Conservation (phyloP, 352 stramenopile species). For the Phytophthora foliorum region DNA sequence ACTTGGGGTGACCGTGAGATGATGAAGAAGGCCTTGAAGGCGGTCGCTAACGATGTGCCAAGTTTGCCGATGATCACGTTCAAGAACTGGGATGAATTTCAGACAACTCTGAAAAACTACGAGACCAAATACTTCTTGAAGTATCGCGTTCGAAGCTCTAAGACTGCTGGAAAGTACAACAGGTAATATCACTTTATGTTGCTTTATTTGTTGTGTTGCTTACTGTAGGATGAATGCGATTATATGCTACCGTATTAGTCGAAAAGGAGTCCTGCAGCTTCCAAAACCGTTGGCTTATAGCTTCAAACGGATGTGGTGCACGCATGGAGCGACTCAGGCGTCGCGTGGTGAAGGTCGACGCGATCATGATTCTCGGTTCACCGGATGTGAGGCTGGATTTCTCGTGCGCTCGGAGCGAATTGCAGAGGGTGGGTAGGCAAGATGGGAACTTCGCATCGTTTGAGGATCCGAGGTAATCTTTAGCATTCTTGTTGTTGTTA, state of each 20-base stretch:
- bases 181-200: not conserved
- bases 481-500: not conserved
- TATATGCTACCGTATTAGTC: not conserved
- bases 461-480: not conserved
- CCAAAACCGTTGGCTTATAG: not conserved
- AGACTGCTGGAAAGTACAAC: not conserved
- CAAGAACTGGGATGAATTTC: slow-evolving; percentile 1
- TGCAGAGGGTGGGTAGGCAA: not conserved
- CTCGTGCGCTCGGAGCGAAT: not conserved
- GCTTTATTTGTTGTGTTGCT: not conserved
- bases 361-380: not conserved
- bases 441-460: slow-evolving; percentile 1
- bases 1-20: not conserved
- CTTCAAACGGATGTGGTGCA: slow-evolving; percentile 1
- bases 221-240: no score
- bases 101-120: not conserved
- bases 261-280: not conserved
- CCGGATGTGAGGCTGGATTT: not conserved
- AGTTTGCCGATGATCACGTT: not conserved
- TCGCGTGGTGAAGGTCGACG: not conserved
- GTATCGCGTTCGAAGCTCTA: not conserved
- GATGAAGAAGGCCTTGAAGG: not conserved
- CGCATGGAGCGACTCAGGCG: not conserved
- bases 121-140: not conserved
- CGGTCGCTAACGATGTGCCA: not conserved